Base-by-base conservation (phyloP, 257 asterid species). In the Solanum chiquidenum region DNA sequence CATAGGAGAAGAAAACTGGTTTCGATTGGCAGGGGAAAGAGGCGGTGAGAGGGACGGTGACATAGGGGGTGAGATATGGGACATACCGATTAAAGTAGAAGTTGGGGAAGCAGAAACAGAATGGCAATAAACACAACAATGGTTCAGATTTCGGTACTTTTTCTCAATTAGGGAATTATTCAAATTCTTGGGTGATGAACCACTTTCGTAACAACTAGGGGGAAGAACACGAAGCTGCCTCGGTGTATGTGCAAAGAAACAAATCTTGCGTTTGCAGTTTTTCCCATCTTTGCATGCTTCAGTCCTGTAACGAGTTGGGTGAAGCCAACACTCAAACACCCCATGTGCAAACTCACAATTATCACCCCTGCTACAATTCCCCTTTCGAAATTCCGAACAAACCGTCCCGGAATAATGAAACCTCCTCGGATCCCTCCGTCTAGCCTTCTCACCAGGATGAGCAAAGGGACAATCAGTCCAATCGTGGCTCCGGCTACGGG, bases 401-500 rank as follows among this genome's bases (percentile, higher is more conserved):
- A 96, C 98, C 1, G 94, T 94, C 0, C 99, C 99, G 0, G 99
- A 89, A 27, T 97, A 97, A 37, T 89, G 94, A 90, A 29, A 95
- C 91, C 95, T 88, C 13, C 99, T 83, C 1, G 99, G 99, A n/a
- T 97, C 99, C 58, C 99, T 90, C 38, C 99, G 86, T 3, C 98
- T 93, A 5, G 99, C 99, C 88, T 97, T 97, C 49, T 97, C 99
- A 6, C 99, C 99, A 0, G 98, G 99, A 29, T 97, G 99, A 11
- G 98, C 98, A 38, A 97, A 97, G 4, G 99, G 99, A 88, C 99
- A 97, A 87, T 97, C 99, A 14, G 98, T 97, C 99, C 99, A 97
- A 87, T 97, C 99, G 7, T 97, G 99, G 92, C 98, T 96, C 2
- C 99, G 93, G 93, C 97, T 96, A 5, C 99, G 95, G 1, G 92